These are phyloP conservation scores for Backusella macrospora DNA, from an alignment of 192 early-diverging fungal species.

Conservation along the genomic window DNA sequence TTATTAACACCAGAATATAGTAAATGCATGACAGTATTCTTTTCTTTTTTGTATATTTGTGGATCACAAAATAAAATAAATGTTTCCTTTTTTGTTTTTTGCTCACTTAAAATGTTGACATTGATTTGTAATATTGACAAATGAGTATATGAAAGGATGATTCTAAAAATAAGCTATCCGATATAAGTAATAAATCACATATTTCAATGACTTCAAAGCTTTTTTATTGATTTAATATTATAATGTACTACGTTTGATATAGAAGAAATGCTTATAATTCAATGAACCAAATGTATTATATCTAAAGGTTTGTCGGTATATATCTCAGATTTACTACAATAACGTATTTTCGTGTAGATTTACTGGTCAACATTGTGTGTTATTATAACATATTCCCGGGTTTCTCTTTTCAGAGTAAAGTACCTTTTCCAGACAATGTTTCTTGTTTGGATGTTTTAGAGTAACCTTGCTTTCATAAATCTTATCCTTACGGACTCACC, in stretches of 20 bases:
- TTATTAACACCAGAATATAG: background rate
- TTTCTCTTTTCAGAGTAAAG: background rate
- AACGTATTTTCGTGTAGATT: background rate
- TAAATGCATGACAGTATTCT: no score
- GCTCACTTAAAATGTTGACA: no score
- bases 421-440: background rate
- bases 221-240: no score
- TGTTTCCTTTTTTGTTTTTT: no score
- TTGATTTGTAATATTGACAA: no score
- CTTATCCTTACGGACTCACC: background rate
- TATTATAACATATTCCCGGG: background rate
- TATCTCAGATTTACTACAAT: background rate
- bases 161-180: no score
- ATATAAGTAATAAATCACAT: no score
- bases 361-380: background rate
- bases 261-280: background rate
- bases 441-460: background rate
- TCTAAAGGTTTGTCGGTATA: background rate
- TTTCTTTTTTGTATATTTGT: no score
- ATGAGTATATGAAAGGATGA: no score
- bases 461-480: background rate
- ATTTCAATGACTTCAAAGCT: no score
- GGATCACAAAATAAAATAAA: no score
- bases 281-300: background rate
- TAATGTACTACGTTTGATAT: no score